Evolutionary conservation across 306 rosid species (phyloP), one percentile per base, ranked within the genome.

Genomic region (Nissolia schottii): DNA sequence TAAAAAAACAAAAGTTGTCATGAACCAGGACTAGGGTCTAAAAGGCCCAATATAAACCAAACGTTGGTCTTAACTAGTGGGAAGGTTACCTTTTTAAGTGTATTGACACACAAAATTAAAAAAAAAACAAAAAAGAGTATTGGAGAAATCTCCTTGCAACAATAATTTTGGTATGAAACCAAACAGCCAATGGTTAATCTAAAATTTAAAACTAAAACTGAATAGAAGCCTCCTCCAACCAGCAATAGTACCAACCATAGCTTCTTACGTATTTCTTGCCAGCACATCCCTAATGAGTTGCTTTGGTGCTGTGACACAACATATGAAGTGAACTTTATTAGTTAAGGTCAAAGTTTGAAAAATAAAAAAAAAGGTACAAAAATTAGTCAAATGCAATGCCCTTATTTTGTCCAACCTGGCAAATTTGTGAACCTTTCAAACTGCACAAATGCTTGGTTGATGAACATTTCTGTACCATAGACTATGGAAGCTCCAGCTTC

Each of bases 381-480:
- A 34, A 59, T 1, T 14, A n/a, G 9, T 1, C 32, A 23, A 25
- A 27, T 20, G 12, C 6, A 1, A 2, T 10, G 41, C n/a, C 13
- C 19, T 2, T 16, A 29, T 20, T 16, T n/a, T 7, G 3, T 25
- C 50, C 79, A 48, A 89, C 96, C 92, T 43, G 92, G 89, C 41
- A 79, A 55, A 22, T 87, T 85, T 28, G 89, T 83, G 71, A 89
- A 89, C 40, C 18, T 87, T 77, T 87, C 84, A 41, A 77, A 84
- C 72, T 87, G 96, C 64, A 69, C 81, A 70, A 83, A 87, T 66
- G 92, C 92, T 86, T 87, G 90, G 64, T 86, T 86, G 57, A 85
- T 72, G 70, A 89, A 84, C 96, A 87, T 89, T 72, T 89, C 90
- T 46, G 87, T 76, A 37, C 96, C 92, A 40, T 73, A 87, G 64